A percentile compares a stretch with the other conserved stretches of the same genome.
Conservation (phyloP, 441 rosid genomes). For the Erysimum pusillum region DNA sequence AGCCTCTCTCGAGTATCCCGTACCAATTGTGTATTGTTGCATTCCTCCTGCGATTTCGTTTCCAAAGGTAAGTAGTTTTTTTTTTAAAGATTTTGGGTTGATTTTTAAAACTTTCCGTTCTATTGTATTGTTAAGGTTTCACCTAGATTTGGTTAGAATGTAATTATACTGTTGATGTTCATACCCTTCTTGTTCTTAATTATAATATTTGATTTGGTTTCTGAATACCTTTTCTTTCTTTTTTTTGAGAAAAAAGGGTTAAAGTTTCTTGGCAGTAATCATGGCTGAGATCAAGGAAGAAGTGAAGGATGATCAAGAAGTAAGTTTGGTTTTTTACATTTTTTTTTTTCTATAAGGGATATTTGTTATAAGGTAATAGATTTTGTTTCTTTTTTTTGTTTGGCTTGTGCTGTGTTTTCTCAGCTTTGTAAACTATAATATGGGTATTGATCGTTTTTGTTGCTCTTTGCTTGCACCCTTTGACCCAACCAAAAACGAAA, state of each 20-base stretch:
- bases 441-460: neutral
- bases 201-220: neutral
- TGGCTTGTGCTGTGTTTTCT: too few relatives aligned
- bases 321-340: neutral
- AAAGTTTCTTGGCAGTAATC: slow-evolving; percentile 24
- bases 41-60: neutral
- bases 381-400: neutral
- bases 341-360: neutral
- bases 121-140: too few relatives aligned
- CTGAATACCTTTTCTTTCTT: too few relatives aligned
- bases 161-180: neutral
- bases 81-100: neutral
- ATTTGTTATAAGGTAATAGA: too few relatives aligned
- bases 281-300: slow-evolving; percentile 28
- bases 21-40: too few relatives aligned
- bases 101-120: neutral
- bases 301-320: neutral
- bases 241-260: too few relatives aligned
- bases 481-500: too few relatives aligned
- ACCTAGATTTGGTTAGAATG: neutral
- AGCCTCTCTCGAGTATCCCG: neutral
- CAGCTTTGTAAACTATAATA: too few relatives aligned
- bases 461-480: neutral
- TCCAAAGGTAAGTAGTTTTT: neutral
- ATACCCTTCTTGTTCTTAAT: neutral